These are phyloP conservation scores for Ceratonia siliqua DNA, from an alignment of 306 rosid species.

Conservation along the genomic window DNA sequence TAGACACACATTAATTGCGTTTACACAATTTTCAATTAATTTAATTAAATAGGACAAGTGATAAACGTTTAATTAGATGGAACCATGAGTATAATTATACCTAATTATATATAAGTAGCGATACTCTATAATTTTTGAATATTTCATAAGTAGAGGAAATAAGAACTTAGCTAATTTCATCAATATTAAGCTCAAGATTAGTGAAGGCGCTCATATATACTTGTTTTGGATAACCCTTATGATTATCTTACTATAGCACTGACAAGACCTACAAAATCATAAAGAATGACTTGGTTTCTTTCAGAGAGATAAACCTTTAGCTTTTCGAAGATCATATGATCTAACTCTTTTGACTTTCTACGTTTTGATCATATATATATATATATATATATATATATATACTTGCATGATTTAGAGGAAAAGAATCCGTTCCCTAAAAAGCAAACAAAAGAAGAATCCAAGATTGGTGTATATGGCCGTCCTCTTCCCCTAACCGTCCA, in stretches of 20 bases:
- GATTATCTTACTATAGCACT: not conserved
- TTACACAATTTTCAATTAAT: no score
- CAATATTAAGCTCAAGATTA: not conserved
- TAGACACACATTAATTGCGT: no score
- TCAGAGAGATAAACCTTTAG: not conserved
- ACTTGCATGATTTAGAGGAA: not conserved
- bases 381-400: not conserved
- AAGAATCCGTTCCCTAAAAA: constrained; percentile 29
- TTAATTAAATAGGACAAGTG: not conserved
- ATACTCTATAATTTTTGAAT: no score
- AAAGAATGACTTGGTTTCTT: not conserved
- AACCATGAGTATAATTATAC: no score
- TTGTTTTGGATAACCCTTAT: not conserved
- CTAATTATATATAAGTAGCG: no score
- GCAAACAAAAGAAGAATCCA: constrained; percentile 12
- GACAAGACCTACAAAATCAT: not conserved
- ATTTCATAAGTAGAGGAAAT: not conserved
- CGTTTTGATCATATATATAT: not conserved
- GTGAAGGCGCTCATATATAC: no score
- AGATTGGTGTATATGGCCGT: not conserved
- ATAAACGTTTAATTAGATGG: not conserved
- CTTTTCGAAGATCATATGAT: constrained; percentile 7
- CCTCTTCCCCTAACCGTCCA: not conserved
- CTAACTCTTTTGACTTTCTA: not conserved
- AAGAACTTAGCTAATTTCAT: not conserved